Evolutionary conservation across 2,329 filamentous ascomycete genomes (phyloP), one percentile per base, ranked within the genome.

Genomic region (Sclerotinia sclerotiorum): DNA sequence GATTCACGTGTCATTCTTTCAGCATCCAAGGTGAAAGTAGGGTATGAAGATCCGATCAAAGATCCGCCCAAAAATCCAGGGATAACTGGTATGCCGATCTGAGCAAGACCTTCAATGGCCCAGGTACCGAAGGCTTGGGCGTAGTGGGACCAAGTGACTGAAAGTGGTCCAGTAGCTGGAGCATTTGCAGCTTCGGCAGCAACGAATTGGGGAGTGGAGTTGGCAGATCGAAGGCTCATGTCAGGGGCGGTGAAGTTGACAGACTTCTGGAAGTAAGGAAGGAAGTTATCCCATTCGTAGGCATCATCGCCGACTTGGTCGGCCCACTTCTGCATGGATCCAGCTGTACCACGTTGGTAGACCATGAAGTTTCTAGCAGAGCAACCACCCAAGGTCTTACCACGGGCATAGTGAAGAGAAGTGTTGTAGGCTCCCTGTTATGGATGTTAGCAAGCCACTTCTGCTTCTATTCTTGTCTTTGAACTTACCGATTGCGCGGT

Each of bases 271-370:
- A 83, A 79, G 74, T 81, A 85, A 4, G 81, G 80, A 27, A 82
- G 76, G 46, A 84, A 78, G 21, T 79, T 79, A 6, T 81, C 74
- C 68, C 82, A 83, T 69, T 78, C 80, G 79, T 83, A 86, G 4
- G 77, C 73, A 1, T 79, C 67, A 58, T 84, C 82, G 1, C 76
- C 77, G 2, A 79, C 75, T 4, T 78, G 70, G 24, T 78, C 73
- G 5, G 77, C 80, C 83, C 82, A 84, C 48, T 78, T 76, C 29
- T 84, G 78, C 70, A 21, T 79, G 80, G 46, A 71, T 71, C 32
- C 67, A 32, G 69, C 64, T 11, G 75, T 73, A 29, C 68, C 72
- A 63, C 74, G 75, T 64, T 76, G 75, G 60, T 77, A 76, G 5
- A 74, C 73, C 76, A 78, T 77, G 56, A 74, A 77, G 67, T 79